Evolutionary conservation across 345 rosid species (phyloP), one percentile per base, ranked within the genome.

Genomic region (Aquilaria yunnanensis): DNA sequence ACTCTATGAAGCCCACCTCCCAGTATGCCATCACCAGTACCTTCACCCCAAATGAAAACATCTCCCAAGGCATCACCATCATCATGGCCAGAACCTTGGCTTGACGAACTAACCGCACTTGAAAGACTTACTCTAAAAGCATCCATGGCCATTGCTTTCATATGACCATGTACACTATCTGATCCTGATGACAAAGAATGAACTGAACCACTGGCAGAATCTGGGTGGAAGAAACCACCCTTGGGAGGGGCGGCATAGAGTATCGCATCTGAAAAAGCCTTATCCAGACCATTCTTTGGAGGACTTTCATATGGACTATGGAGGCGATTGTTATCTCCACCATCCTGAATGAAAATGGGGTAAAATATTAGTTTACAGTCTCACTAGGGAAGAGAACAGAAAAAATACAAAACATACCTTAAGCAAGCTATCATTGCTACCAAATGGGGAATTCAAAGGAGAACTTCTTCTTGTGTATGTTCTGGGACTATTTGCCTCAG

Each of bases 281-380:
- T 88, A 65, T 86, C 95, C 9, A 88, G 66, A 66, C 86, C 96
- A 80, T 81, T 84, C 81, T 84, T 90, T n/a, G 97, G 96, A 52
- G 99, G 99, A 68, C 97, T 94, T 80, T 82, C 97, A 75, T 77
- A 85, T 30, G 99, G 97, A 87, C 93, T 90, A 69, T 81, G 91
- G 68, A 90, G 74, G 55, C 87, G 91, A 75, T 75, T 85, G 64
- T 84, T 84, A 67, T 81, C 89, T 51, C 84, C 80, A 68, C 75
- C 75, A 74, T 88, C 98, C 98, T 93, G 85, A 75, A 67, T 65
- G 59, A 14, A 62, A 50, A 37, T 57, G 50, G 12, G 61, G 64
- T 57, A 32, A 64, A 57, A 72, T 16, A 55, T 60, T 50, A 70
- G 53, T 12, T 62, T 41, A 8, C 56, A 63, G 16, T 59, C 62